Evolutionary conservation across 2,329 filamentous ascomycete species (phyloP).

Genomic region (Plectosphaerella plurivora): DNA sequence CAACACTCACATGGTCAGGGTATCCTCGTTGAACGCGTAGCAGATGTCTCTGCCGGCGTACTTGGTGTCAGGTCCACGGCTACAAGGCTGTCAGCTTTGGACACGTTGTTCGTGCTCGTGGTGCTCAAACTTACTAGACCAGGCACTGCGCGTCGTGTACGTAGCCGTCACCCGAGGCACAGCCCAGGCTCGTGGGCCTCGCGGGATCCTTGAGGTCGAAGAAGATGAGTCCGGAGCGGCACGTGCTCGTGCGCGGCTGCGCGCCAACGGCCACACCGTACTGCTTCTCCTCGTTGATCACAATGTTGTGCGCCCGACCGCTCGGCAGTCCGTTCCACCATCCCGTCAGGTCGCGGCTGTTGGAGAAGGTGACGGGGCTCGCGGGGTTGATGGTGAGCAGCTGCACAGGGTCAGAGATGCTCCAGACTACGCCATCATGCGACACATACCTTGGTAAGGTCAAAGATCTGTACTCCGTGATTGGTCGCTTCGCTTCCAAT

Average conservation of each 20-base stretch:
- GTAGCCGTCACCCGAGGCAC: slow-evolving; percentile 47
- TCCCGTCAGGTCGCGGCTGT: slow-evolving; percentile 23
- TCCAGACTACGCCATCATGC: fast-evolving
- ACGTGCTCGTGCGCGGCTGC: slow-evolving; percentile 31
- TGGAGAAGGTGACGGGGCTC: slow-evolving; percentile 23
- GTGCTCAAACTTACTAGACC: background rate
- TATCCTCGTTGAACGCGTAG: slow-evolving; percentile 48
- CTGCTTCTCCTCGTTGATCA: slow-evolving; percentile 41
- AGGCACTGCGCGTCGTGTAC: slow-evolving; percentile 10
- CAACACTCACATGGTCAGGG: slow-evolving; percentile 33
- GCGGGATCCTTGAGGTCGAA: slow-evolving; percentile 51
- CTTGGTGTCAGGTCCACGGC: slow-evolving; percentile 37
- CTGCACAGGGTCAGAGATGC: slow-evolving; percentile 55
- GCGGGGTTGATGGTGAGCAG: slow-evolving; percentile 38
- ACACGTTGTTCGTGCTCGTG: too few species aligned
- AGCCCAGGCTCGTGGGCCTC: slow-evolving; percentile 49
- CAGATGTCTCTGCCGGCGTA: slow-evolving; percentile 43
- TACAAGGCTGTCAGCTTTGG: too few species aligned
- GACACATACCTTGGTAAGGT: slow-evolving; percentile 41
- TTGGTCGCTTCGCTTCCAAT: slow-evolving; percentile 33
- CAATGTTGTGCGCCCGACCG: slow-evolving; percentile 39
- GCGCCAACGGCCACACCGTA: slow-evolving; percentile 43
- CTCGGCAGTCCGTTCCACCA: slow-evolving; percentile 23
- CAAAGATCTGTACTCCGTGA: slow-evolving; percentile 59
- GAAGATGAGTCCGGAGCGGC: slow-evolving; percentile 50